Evolutionary conservation across 352 stramenopile species (phyloP).

Genomic region (Globisporangium rhizosaccharum): DNA sequence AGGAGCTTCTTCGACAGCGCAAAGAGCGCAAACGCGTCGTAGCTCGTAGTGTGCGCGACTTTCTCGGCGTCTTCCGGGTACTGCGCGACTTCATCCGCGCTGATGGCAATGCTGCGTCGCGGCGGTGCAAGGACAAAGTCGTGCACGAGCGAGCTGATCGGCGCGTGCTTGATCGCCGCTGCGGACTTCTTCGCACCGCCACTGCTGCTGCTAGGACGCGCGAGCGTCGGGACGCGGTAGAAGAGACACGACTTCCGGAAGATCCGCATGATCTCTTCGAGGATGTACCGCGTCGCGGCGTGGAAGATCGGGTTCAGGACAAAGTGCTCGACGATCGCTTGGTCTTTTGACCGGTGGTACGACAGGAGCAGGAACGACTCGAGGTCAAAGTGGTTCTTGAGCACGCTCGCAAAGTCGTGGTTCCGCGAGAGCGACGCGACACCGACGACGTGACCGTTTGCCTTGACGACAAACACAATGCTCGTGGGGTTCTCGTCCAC

Average conservation of each 20-base stretch:
- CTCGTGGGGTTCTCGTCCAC: constrained; percentile 54
- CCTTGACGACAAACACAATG: constrained; percentile 50
- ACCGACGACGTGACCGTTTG: constrained; percentile 37
- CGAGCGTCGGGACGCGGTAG: constrained; percentile 30
- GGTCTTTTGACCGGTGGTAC: constrained; percentile 67
- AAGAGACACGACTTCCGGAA: constrained; percentile 71
- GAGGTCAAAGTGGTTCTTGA: constrained; percentile 61
- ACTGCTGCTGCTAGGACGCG: not conserved
- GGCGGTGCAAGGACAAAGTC: constrained; percentile 62
- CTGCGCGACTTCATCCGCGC: constrained; percentile 35
- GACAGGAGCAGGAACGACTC: constrained; percentile 56
- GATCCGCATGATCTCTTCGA: constrained; percentile 79
- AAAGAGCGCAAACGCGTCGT: constrained; percentile 71
- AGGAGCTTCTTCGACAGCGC: constrained; percentile 79
- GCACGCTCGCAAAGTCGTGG: constrained; percentile 35
- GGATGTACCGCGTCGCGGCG: constrained; percentile 46
- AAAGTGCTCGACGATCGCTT: constrained; percentile 55
- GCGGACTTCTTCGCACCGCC: constrained; percentile 3
- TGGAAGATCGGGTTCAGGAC: constrained; percentile 75
- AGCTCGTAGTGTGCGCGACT: constrained; percentile 12
- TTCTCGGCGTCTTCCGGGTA: constrained; percentile 41
- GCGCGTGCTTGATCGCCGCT: not conserved
- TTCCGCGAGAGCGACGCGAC: constrained; percentile 39
- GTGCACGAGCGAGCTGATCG: constrained; percentile 35
- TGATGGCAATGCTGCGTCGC: constrained; percentile 37